A percentile compares a stretch with the other conserved stretches of the same genome.
Conservation (phyloP, 257 asterid species). For the Nicotiana otophora region DNA sequence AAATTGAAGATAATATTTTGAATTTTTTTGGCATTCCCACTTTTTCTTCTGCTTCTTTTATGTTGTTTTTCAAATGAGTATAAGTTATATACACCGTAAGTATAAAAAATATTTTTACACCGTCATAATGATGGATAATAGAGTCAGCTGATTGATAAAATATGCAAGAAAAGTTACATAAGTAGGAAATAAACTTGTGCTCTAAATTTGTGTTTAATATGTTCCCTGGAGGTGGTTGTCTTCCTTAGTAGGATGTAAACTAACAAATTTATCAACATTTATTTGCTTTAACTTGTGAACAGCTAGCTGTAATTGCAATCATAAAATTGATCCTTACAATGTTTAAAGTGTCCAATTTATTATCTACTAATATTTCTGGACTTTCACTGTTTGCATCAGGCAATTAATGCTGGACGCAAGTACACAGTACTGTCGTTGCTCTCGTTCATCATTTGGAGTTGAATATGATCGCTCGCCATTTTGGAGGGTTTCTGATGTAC, state of each 20-base stretch:
- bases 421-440: not conserved
- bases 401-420: not conserved
- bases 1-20: not conserved
- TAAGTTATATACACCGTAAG: no score
- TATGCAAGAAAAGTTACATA: not conserved
- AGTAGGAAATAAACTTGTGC: not conserved
- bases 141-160: not conserved
- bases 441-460: conserved; percentile 8
- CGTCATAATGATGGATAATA: not conserved
- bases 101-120: no score
- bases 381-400: conserved; percentile 17
- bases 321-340: not conserved
- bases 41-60: not conserved
- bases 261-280: conserved; percentile 1
- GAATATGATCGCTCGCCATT: conserved; percentile 13
- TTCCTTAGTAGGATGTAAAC: not conserved
- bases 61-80: not conserved
- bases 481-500: conserved; percentile 9
- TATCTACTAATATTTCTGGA: not conserved
- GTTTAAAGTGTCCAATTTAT: not conserved
- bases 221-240: not conserved
- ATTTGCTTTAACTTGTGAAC: not conserved
- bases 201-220: not conserved
- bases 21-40: not conserved
- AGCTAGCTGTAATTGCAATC: not conserved